Percentiles rank a stretch among this genome's conserved stretches.
phyloP scores from a whole-genome alignment of 2,329 filamentous ascomycete species.

The Massarina eburnea region DNA sequence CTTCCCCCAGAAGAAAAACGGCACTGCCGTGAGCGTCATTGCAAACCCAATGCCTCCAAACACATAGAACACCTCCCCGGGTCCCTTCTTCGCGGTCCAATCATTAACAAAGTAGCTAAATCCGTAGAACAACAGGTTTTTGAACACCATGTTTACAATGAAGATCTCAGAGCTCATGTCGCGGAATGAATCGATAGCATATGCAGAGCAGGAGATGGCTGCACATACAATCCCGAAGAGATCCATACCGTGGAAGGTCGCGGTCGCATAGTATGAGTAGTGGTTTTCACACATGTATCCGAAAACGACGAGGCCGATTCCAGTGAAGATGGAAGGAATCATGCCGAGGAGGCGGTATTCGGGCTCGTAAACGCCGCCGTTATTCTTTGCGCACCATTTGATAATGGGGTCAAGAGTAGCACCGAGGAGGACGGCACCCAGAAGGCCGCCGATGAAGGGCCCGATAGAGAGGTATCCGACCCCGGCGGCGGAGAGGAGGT shows the following conservation, averaged over 20 bases:
- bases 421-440: conserved; percentile 39
- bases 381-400: conserved; percentile 50
- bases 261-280: conserved; percentile 33
- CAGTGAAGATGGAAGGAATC: conserved; percentile 35
- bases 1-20: conserved; percentile 41
- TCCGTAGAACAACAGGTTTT: conserved; percentile 49
- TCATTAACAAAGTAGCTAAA: conserved; percentile 49
- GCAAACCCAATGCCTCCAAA: conserved; percentile 35
- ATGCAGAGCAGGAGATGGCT: conserved; percentile 36
- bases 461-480: conserved; percentile 49
- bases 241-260: conserved; percentile 37
- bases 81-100: conserved; percentile 42
- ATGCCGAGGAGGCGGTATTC: conserved; percentile 53
- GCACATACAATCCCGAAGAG: conserved; percentile 39
- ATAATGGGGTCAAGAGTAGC: conserved; percentile 42
- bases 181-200: conserved; percentile 45
- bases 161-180: conserved; percentile 48
- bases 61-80: conserved; percentile 42
- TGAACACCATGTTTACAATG: conserved; percentile 48
- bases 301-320: conserved; percentile 45
- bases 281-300: conserved; percentile 34
- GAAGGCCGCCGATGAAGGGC: conserved; percentile 44
- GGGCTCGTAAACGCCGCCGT: conserved; percentile 57
- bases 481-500: conserved; percentile 44
- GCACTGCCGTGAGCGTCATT: conserved; percentile 31